Evolutionary conservation across 2,329 filamentous ascomycete species (phyloP), one percentile per base, ranked within the genome.

Genomic region (Colletotrichum spinosum): DNA sequence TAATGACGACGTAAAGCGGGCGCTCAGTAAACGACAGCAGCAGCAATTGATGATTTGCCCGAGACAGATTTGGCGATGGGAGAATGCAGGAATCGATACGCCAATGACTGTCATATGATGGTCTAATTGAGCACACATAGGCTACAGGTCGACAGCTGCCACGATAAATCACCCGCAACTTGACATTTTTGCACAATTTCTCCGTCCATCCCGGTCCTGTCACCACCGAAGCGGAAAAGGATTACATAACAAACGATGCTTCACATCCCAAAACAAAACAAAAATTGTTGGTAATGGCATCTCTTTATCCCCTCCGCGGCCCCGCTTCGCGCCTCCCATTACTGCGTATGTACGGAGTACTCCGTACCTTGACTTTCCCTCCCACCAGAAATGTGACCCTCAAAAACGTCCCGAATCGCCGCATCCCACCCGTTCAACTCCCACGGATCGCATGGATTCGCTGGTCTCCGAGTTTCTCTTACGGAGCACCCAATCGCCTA

Each of bases 401-500:
- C 49, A 45, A 35, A 37, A 33, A 48, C 17, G 55, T 45, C 42
- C 57, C 42, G 41, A 54, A 54, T 55, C 50, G 50, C 57, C 57
- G 57, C 48, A 39, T 25, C 25, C 25, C 25, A 25, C 25, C 25
- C 25, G 25, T 5, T 25, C 25, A 38, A 41, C 13, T 35, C 41
- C 37, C 34, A 49, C 49, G 48, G 49, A 48, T 54, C 39, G 46
- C 59, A 57, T 62, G 56, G 56, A 39, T 60, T 39, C 34, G 56
- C 56, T 60, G 17, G 56, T 53, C 33, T 25, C n/a, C 34, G 6
- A 37, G 6, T 38, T 15, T 48, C 39, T 56, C 42, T 49, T 25
- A 25, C 25, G 25, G 25, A 25, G 39, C n/a, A 51, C 12, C 35
- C 37, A 58, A 60, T 55, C 50, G 37, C 61, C 61, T 55, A 60